Evolutionary conservation across 1,139 yeast genomes (phyloP).

Genomic region (Pichia norvegensis): DNA sequence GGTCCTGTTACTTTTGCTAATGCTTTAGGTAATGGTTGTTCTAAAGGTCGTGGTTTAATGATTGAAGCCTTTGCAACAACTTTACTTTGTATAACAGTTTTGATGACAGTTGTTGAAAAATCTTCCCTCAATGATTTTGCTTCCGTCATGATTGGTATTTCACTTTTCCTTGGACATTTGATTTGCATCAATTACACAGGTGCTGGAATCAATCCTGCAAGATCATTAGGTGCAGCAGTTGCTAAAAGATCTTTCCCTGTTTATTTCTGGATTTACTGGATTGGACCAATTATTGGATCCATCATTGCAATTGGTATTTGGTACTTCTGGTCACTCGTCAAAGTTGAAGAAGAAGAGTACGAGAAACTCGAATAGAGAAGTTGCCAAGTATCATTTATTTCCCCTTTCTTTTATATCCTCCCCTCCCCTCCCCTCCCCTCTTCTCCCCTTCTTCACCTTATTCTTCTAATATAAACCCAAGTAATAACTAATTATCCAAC

Average conservation of each 20-base stretch:
- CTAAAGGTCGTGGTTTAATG: slow-evolving; percentile 70
- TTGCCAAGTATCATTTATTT: too few relatives aligned
- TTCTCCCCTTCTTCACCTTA: too few relatives aligned
- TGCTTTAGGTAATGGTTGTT: slow-evolving; percentile 62
- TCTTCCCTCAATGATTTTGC: slow-evolving; percentile 71
- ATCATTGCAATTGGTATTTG: slow-evolving; percentile 59
- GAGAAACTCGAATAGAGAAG: not conserved
- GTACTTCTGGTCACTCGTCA: slow-evolving; percentile 56
- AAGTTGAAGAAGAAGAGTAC: slow-evolving; percentile 46
- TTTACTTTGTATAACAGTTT: slow-evolving; percentile 65
- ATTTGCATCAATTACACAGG: slow-evolving; percentile 80
- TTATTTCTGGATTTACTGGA: slow-evolving; percentile 92
- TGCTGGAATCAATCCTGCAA: slow-evolving; percentile 89
- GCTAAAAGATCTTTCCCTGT: slow-evolving; percentile 66
- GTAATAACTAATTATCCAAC: too few relatives aligned
- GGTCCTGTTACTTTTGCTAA: slow-evolving; percentile 71
- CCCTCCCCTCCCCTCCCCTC: too few relatives aligned
- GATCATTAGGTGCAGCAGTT: slow-evolving; percentile 67
- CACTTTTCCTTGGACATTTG: slow-evolving; percentile 77
- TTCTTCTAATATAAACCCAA: too few relatives aligned
- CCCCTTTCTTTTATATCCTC: too few relatives aligned
- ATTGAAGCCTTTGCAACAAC: slow-evolving; percentile 78
- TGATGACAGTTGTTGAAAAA: slow-evolving; percentile 81
- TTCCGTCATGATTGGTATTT: slow-evolving; percentile 75
- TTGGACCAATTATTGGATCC: slow-evolving; percentile 74